Conservation (phyloP, 441 rosid genomes). For the Erodium texanum region DNA sequence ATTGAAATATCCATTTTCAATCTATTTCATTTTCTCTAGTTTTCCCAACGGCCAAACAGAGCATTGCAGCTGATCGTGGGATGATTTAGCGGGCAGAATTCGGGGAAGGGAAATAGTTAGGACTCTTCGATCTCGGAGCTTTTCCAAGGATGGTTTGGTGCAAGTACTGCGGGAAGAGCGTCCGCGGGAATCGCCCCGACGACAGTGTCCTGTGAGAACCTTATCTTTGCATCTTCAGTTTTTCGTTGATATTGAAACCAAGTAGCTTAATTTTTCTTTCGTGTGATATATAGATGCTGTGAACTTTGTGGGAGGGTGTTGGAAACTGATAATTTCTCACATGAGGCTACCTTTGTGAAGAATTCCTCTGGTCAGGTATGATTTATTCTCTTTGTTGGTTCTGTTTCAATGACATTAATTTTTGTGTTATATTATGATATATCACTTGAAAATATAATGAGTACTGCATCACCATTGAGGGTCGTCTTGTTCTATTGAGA, state of each 20-base stretch:
- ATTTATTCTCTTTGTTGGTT: background rate
- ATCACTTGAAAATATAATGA: too few relatives aligned
- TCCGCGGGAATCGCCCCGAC: conserved; percentile 6
- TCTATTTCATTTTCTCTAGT: too few relatives aligned
- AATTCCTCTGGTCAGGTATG: conserved; percentile 6
- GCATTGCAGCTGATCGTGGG: too few relatives aligned
- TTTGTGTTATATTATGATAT: too few relatives aligned
- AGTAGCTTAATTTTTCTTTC: background rate
- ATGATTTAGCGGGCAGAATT: too few relatives aligned
- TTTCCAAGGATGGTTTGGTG: conserved; percentile 2
- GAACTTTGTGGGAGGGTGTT: conserved; percentile 8
- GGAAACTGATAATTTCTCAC: conserved; percentile 5
- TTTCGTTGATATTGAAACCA: background rate
- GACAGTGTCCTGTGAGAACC: conserved; percentile 8
- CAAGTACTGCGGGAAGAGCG: conserved; percentile 1
- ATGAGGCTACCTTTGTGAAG: background rate
- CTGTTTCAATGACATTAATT: background rate
- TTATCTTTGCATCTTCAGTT: background rate
- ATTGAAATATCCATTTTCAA: too few relatives aligned
- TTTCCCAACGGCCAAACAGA: too few relatives aligned
- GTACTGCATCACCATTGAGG: too few relatives aligned
- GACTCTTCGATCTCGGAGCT: too few relatives aligned
- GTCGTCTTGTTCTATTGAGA: too few relatives aligned
- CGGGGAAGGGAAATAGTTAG: too few relatives aligned
- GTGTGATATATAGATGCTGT: background rate